phyloP scores from a whole-genome alignment of 306 rosid species.

The Purshia tridentata region DNA sequence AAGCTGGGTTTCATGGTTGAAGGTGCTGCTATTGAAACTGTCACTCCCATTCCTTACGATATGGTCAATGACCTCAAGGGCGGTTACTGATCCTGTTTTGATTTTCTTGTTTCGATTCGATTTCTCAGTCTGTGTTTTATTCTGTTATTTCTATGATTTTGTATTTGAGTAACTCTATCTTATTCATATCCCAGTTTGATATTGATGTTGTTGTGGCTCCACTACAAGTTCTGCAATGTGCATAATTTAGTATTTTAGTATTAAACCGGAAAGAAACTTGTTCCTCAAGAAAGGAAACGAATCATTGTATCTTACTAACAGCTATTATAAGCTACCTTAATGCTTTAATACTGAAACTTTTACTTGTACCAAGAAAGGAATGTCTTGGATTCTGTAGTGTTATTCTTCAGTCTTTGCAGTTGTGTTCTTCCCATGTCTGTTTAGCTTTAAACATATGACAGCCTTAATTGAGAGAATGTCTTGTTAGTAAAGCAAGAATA shows the following conservation, averaged over 20 bases:
- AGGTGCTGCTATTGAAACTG: conserved; percentile 24
- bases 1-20: conserved; percentile 30
- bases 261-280: not conserved
- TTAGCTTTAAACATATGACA: not conserved
- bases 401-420: not conserved
- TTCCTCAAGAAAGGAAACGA: not conserved
- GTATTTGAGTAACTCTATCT: not conserved
- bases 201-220: not conserved
- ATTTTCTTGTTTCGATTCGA: too few species aligned
- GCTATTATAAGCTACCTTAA: not conserved
- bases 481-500: not conserved
- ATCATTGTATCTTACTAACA: not conserved
- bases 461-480: not conserved
- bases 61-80: conserved; percentile 32
- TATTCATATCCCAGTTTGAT: not conserved
- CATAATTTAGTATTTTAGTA: too few species aligned
- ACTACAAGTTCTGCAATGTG: not conserved
- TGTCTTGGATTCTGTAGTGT: not conserved
- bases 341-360: not conserved
- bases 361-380: not conserved
- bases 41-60: conserved; percentile 29
- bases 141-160: too few species aligned
- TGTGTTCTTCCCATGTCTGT: not conserved
- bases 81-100: conserved; percentile 6
- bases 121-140: not conserved